Conservation (phyloP, 2,329 filamentous ascomycete genomes). For the Aspergillus japonicus region DNA sequence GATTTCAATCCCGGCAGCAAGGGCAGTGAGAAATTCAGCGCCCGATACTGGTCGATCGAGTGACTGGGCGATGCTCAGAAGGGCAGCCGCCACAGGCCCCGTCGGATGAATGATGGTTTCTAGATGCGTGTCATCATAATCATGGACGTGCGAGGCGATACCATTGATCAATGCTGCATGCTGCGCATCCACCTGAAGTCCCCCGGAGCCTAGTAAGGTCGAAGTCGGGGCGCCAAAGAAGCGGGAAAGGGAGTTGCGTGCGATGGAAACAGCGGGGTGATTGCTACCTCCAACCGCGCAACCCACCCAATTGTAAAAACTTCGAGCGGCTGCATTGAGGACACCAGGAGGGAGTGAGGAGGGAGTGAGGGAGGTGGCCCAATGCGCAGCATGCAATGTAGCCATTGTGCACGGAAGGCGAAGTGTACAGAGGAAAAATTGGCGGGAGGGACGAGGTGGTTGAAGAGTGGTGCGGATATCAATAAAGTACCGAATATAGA, state of each 20-base stretch:
- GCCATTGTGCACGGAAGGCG: neutral
- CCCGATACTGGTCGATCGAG: slow-evolving; percentile 41
- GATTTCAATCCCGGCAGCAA: slow-evolving; percentile 54
- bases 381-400: slow-evolving; percentile 36
- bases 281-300: slow-evolving; percentile 53
- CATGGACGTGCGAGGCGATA: slow-evolving; percentile 56
- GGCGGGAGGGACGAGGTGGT: neutral
- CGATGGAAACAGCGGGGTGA: slow-evolving; percentile 47
- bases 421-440: neutral
- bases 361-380: slow-evolving; percentile 47
- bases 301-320: slow-evolving; percentile 56
- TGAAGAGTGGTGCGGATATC: neutral
- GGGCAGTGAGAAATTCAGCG: slow-evolving; percentile 51
- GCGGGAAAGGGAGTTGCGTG: slow-evolving; percentile 34
- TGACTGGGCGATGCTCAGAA: slow-evolving; percentile 46
- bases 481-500: neutral
- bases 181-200: slow-evolving; percentile 43
- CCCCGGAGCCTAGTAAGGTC: slow-evolving; percentile 33
- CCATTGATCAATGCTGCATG: slow-evolving; percentile 55
- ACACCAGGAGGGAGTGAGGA: slow-evolving; percentile 44
- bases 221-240: slow-evolving; percentile 42
- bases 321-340: slow-evolving; percentile 46
- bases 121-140: slow-evolving; percentile 59
- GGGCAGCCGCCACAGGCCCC: slow-evolving; percentile 51
- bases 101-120: slow-evolving; percentile 58